Evolutionary conservation across 1,284 basidiomycete genomes (phyloP).

Genomic region (Lentinus polychrous): DNA sequence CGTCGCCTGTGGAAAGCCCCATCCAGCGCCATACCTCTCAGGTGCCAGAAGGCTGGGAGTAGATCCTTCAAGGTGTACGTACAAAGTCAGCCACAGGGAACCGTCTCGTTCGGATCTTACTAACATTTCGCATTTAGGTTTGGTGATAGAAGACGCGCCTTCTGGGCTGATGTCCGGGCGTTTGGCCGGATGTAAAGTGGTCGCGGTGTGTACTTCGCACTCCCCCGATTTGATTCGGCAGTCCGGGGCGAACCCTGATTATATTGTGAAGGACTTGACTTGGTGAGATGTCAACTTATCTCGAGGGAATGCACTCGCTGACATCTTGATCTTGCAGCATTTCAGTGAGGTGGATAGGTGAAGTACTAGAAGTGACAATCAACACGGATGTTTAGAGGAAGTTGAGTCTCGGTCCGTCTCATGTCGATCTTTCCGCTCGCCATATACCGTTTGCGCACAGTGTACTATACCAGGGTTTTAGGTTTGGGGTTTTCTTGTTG

Average conservation of each 20-base stretch:
- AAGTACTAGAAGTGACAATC: conserved; percentile 22
- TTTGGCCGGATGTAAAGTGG: conserved; percentile 64
- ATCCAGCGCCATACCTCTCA: conserved; percentile 73
- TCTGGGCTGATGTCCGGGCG: conserved; percentile 70
- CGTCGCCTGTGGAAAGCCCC: conserved; percentile 70
- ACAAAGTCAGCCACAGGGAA: neutral
- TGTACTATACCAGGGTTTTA: too few relatives aligned
- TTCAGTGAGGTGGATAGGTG: conserved; percentile 24
- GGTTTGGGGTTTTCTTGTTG: too few relatives aligned
- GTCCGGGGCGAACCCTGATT: conserved; percentile 44
- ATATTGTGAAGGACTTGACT: conserved; percentile 45
- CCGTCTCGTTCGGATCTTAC: neutral
- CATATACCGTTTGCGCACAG: too few relatives aligned
- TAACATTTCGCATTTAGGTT: conserved; percentile 33
- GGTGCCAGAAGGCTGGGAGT: conserved; percentile 48
- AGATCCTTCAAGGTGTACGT: conserved; percentile 44
- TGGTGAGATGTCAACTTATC: conserved; percentile 28
- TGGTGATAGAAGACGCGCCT: conserved; percentile 83
- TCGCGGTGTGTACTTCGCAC: conserved; percentile 82
- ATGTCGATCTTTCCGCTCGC: too few relatives aligned
- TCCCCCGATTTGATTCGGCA: conserved; percentile 41
- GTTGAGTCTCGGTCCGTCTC: too few relatives aligned
- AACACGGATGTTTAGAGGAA: conserved; percentile 12
- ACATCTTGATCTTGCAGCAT: conserved; percentile 14
- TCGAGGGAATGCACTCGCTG: neutral